These are phyloP conservation scores for Phytopythium boreale DNA, from an alignment of 352 stramenopile genomes.

Conservation along the genomic window DNA sequence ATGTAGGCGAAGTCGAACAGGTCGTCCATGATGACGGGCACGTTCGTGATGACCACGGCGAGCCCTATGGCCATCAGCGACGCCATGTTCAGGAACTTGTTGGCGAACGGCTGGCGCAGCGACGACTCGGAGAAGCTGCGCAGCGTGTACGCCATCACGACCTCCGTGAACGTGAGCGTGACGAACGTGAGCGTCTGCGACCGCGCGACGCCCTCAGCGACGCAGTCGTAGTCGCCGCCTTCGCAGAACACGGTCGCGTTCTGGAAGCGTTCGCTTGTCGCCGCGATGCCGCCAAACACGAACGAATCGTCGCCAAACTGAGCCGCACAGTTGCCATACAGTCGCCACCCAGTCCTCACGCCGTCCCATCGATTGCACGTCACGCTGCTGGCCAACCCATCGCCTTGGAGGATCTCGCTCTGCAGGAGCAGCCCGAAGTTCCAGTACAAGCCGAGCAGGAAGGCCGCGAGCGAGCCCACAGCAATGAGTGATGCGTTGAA, in stretches of 20 bases:
- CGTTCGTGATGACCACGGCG: conserved; percentile 41
- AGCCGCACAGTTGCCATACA: conserved; percentile 24
- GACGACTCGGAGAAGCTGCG: conserved; percentile 26
- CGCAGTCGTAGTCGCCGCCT: conserved; percentile 28
- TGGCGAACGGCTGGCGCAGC: conserved; percentile 21
- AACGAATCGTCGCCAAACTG: conserved; percentile 15
- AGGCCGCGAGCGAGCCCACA: conserved; percentile 20
- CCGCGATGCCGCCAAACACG: conserved; percentile 15
- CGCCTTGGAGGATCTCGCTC: conserved; percentile 28
- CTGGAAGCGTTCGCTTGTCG: conserved; percentile 7
- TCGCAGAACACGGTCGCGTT: conserved; percentile 17
- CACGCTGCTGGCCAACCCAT: neutral
- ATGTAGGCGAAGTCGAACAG: conserved; percentile 56
- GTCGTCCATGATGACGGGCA: conserved; percentile 38
- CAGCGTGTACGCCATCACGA: conserved; percentile 35
- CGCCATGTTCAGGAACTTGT: conserved; percentile 25
- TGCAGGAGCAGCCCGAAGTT: conserved; percentile 36
- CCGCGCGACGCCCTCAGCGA: conserved; percentile 21
- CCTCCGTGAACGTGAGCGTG: conserved; percentile 23
- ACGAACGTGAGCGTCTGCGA: conserved; percentile 36
- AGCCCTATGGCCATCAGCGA: conserved; percentile 19
- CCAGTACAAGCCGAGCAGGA: conserved; percentile 40
- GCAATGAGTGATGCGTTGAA: conserved; percentile 32
- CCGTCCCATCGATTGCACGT: conserved; percentile 23
- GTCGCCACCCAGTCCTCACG: conserved; percentile 18